A percentile compares a stretch with the other conserved stretches of the same genome.
phyloP scores from a whole-genome alignment of 306 rosid genomes.

The Abrus precatorius region DNA sequence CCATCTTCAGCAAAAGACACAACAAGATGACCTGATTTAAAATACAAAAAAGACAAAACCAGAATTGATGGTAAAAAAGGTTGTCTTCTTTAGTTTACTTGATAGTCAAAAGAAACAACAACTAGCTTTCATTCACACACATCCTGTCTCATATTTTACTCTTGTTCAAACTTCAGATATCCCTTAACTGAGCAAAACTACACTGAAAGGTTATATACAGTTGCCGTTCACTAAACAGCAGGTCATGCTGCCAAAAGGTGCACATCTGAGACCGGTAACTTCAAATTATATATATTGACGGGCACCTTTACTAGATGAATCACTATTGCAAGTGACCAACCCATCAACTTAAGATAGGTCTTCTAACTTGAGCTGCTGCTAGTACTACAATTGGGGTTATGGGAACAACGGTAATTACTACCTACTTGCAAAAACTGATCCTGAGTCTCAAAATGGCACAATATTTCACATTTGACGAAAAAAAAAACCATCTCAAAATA shows the following conservation, averaged over 20 bases:
- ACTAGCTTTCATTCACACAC: conserved; percentile 10
- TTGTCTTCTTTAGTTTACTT: background rate
- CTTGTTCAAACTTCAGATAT: conserved; percentile 31
- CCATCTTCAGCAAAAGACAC: conserved; percentile 73
- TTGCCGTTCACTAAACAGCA: background rate
- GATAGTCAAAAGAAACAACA: conserved; percentile 18
- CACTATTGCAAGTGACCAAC: conserved; percentile 3
- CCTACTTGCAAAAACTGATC: background rate
- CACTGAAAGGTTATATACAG: background rate
- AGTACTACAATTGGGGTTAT: background rate
- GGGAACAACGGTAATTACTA: background rate
- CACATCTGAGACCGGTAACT: conserved; percentile 19
- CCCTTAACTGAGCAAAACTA: conserved; percentile 15
- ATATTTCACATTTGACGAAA: background rate
- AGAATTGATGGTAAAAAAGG: conserved; percentile 3
- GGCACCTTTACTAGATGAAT: background rate
- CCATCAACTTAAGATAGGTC: no score
- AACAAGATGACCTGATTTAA: background rate
- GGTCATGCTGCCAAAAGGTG: background rate
- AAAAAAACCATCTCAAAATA: background rate
- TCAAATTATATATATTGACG: background rate
- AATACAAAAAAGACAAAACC: background rate
- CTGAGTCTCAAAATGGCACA: background rate
- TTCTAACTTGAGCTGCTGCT: background rate
- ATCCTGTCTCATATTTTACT: conserved; percentile 7